phyloP scores from a whole-genome alignment of 805 yeast species.

The Sungouiella thailandica region DNA sequence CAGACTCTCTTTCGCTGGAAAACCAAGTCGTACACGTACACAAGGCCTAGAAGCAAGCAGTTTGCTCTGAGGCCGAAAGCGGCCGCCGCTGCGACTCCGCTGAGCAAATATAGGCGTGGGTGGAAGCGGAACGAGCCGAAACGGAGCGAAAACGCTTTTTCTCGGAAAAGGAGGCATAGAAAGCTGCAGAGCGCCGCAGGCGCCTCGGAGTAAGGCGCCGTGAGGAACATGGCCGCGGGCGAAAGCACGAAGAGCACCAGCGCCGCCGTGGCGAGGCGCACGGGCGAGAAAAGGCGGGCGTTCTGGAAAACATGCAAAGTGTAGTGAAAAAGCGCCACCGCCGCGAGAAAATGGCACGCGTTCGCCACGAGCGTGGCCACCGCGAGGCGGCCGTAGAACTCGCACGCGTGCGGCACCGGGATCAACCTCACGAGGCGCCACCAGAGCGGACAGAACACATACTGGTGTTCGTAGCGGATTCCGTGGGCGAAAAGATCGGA shows the following conservation, averaged over 20 bases:
- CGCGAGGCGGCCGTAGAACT: constrained; percentile 11
- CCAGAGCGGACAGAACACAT: constrained; percentile 84
- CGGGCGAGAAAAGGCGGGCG: constrained; percentile 15
- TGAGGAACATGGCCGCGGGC: constrained; percentile 77
- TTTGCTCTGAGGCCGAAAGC: constrained; percentile 72
- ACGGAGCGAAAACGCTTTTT: constrained; percentile 19
- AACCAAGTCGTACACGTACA: constrained; percentile 55
- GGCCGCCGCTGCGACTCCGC: constrained; percentile 52
- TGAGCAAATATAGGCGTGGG: constrained; percentile 28
- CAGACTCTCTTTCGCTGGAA: constrained; percentile 2
- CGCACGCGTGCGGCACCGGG: constrained; percentile 3
- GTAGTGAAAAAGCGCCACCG: constrained; percentile 44
- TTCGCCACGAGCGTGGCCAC: constrained; percentile 45
- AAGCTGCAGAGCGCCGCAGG: constrained; percentile 58
- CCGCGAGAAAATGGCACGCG: constrained; percentile 44
- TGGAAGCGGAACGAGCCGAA: constrained; percentile 3
- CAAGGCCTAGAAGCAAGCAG: constrained; percentile 64
- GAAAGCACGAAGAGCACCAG: constrained; percentile 49
- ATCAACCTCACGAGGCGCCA: constrained; percentile 41
- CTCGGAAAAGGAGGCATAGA: constrained; percentile 50
- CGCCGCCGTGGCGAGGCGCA: constrained; percentile 17
- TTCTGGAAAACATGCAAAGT: constrained; percentile 30
- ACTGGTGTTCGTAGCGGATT: constrained; percentile 76
- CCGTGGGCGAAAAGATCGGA: constrained; percentile 49
- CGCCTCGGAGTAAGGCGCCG: constrained; percentile 75